Conservation (phyloP, 2,329 filamentous ascomycete genomes). For the Chalaropsis thielavioides region DNA sequence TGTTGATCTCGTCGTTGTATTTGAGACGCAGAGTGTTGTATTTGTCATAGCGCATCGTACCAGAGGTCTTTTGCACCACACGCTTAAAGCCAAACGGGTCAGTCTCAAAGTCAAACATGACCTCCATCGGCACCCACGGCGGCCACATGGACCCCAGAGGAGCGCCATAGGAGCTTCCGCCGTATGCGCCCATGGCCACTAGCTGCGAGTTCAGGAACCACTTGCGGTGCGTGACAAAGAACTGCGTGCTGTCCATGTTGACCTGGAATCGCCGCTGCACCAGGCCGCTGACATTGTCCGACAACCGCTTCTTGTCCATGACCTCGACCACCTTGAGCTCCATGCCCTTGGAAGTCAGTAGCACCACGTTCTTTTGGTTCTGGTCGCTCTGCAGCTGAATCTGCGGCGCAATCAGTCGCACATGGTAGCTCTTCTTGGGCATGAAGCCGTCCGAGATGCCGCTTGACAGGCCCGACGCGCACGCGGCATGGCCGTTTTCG, state of each 20-base stretch:
- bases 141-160: constrained; percentile 80
- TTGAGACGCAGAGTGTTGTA: constrained; percentile 95
- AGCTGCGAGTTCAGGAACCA: constrained; percentile 64
- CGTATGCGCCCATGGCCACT: constrained; percentile 63
- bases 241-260: constrained; percentile 94
- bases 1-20: constrained; percentile 84
- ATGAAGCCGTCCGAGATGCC: constrained; percentile 80
- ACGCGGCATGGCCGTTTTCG: constrained; percentile 27
- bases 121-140: constrained; percentile 94
- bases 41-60: constrained; percentile 88
- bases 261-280: constrained; percentile 89
- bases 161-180: constrained; percentile 82
- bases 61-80: constrained; percentile 92
- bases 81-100: constrained; percentile 97
- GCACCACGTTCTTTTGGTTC: constrained; percentile 87
- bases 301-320: constrained; percentile 89
- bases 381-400: constrained; percentile 98
- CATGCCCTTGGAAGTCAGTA: constrained; percentile 97
- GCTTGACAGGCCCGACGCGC: constrained; percentile 40
- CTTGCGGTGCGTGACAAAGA: constrained; percentile 92
- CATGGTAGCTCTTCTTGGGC: constrained; percentile 84
- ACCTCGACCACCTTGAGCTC: constrained; percentile 94
- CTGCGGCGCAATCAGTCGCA: constrained; percentile 89
- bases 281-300: constrained; percentile 83
- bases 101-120: constrained; percentile 91